phyloP scores from a whole-genome alignment of 1,284 basidiomycete genomes.

The Termitomyces sp. region DNA sequence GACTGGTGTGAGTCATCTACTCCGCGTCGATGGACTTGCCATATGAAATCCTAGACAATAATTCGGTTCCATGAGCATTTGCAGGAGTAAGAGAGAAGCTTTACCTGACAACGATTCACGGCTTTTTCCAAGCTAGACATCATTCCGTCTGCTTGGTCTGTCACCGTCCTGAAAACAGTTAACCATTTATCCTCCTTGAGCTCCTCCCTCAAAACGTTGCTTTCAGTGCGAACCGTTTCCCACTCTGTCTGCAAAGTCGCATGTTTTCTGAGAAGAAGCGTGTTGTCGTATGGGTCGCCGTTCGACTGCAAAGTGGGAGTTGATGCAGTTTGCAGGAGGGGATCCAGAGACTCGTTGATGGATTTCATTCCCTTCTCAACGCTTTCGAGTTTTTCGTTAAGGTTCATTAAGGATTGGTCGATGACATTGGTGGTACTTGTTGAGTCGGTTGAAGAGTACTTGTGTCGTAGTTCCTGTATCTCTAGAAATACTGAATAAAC shows the following conservation, averaged over 20 bases:
- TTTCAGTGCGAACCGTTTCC: conserved; percentile 77
- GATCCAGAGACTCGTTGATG: conserved; percentile 58
- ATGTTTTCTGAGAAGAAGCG: conserved; percentile 65
- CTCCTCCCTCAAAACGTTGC: conserved; percentile 80
- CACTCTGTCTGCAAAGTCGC: conserved; percentile 66
- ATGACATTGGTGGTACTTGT: conserved; percentile 61
- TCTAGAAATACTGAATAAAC: conserved; percentile 37
- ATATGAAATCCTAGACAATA: conserved; percentile 66
- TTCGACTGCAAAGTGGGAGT: conserved; percentile 43
- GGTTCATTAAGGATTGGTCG: conserved; percentile 72
- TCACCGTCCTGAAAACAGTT: conserved; percentile 89
- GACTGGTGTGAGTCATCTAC: conserved; percentile 42
- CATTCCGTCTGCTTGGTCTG: conserved; percentile 92
- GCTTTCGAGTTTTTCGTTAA: conserved; percentile 76
- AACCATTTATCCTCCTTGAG: conserved; percentile 96
- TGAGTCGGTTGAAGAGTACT: conserved; percentile 57
- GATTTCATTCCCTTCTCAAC: conserved; percentile 66
- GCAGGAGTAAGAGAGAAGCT: conserved; percentile 19
- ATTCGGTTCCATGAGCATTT: conserved; percentile 6
- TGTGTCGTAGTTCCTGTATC: conserved; percentile 81
- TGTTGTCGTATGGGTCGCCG: conserved; percentile 40
- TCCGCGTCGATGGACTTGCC: conserved; percentile 63
- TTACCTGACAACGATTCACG: conserved; percentile 76
- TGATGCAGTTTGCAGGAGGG: conserved; percentile 44
- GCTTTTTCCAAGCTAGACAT: conserved; percentile 93